Evolutionary conservation across 371 early-diverging fungal genomes (phyloP).

Genomic region (Cokeromyces recurvatus): DNA sequence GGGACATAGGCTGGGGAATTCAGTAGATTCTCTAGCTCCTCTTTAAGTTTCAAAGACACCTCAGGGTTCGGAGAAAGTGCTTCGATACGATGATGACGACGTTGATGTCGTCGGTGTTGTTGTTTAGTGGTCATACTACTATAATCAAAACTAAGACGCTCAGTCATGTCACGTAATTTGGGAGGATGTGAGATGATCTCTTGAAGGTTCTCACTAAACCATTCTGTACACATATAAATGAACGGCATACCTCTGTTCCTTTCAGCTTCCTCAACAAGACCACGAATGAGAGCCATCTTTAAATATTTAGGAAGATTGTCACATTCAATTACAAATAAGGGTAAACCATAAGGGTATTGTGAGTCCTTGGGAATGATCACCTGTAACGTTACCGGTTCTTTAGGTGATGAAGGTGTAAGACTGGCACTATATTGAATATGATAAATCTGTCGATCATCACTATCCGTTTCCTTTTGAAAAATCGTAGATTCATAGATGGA

Average conservation of each 20-base stretch:
- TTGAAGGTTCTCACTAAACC: constrained; percentile 62
- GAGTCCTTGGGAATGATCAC: constrained; percentile 46
- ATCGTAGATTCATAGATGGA: constrained; percentile 58
- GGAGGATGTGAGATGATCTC: constrained; percentile 59
- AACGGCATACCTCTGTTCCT: constrained; percentile 61
- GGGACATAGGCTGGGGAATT: constrained; percentile 41
- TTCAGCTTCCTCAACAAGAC: constrained; percentile 51
- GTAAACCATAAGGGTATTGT: constrained; percentile 62
- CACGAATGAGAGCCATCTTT: constrained; percentile 59
- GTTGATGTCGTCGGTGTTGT: neutral
- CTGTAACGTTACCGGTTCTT: constrained; percentile 18
- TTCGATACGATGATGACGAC: neutral
- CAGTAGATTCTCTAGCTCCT: constrained; percentile 22
- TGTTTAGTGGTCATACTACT: neutral
- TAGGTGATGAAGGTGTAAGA: constrained; percentile 8
- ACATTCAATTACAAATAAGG: constrained; percentile 60
- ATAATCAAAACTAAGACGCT: constrained; percentile 26
- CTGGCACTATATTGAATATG: constrained; percentile 19
- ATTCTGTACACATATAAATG: constrained; percentile 62
- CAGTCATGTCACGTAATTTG: constrained; percentile 49
- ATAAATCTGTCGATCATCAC: constrained; percentile 16
- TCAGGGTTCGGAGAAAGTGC: constrained; percentile 2
- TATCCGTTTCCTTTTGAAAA: constrained; percentile 13
- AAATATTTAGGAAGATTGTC: constrained; percentile 68
- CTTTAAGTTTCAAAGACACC: constrained; percentile 19